A percentile compares a stretch with the other conserved stretches of the same genome.
These are phyloP conservation scores for Zygosaccharomyces sapae DNA, from an alignment of 1,139 yeast genomes.

Conservation along the genomic window DNA sequence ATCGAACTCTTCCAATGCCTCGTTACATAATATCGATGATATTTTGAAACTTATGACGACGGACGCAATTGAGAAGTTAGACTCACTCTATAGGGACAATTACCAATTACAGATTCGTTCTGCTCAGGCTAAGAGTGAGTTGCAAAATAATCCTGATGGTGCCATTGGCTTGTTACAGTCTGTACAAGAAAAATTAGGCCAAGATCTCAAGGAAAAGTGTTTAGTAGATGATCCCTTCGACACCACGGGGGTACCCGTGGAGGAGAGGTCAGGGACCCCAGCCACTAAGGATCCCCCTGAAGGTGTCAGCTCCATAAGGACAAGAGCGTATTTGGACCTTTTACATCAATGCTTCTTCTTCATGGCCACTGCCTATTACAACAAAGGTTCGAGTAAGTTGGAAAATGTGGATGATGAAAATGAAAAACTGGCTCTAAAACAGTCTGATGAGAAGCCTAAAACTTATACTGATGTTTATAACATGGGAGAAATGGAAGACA, in stretches of 20 bases:
- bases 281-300: slow-evolving; percentile 26
- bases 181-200: slow-evolving; percentile 39
- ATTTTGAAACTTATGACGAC: slow-evolving; percentile 62
- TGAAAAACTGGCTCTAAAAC: slow-evolving; percentile 14
- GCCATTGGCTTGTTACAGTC: slow-evolving; percentile 47
- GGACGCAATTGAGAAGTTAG: slow-evolving; percentile 48
- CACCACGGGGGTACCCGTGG: slow-evolving; percentile 5
- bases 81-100: slow-evolving; percentile 47
- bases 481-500: slow-evolving; percentile 20
- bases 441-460: slow-evolving; percentile 11
- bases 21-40: slow-evolving; percentile 56
- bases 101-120: slow-evolving; percentile 44
- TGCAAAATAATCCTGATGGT: slow-evolving; percentile 43
- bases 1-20: slow-evolving; percentile 8
- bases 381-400: slow-evolving; percentile 30
- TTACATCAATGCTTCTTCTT: slow-evolving; percentile 75
- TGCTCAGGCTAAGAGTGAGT: slow-evolving; percentile 52
- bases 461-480: slow-evolving; percentile 23
- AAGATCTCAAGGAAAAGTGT: slow-evolving; percentile 23
- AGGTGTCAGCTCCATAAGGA: slow-evolving; percentile 16
- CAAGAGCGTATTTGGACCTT: slow-evolving; percentile 41
- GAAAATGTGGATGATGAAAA: slow-evolving; percentile 32
- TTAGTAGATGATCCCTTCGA: slow-evolving; percentile 19
- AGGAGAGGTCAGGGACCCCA: slow-evolving; percentile 28
- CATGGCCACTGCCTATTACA: slow-evolving; percentile 72